These are phyloP conservation scores for Pythium aphanidermatum DNA, from an alignment of 352 stramenopile species.

Conservation along the genomic window DNA sequence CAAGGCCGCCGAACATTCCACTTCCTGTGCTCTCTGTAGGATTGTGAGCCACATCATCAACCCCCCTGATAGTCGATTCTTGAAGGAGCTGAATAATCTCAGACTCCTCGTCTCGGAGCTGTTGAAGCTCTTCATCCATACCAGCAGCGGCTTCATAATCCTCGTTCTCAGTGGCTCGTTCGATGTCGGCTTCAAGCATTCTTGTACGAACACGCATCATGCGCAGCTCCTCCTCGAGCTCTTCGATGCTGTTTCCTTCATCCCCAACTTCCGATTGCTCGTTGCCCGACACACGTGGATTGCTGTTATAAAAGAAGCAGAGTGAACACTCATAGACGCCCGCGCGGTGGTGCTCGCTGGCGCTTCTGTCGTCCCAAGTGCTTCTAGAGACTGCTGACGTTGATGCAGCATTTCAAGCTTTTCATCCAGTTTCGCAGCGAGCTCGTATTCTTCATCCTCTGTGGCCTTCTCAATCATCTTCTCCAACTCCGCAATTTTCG, in stretches of 20 bases:
- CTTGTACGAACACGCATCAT: constrained; percentile 38
- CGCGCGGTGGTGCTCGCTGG: no score
- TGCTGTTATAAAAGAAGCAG: no score
- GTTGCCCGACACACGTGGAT: constrained; percentile 15
- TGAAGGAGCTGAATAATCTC: constrained; percentile 30
- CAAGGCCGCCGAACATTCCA: constrained; percentile 13
- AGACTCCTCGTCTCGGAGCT: constrained; percentile 44
- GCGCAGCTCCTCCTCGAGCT: constrained; percentile 31
- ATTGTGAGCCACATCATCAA: no score
- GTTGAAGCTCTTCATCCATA: constrained; percentile 60
- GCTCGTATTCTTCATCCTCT: constrained; percentile 77
- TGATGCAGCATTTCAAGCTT: constrained; percentile 58
- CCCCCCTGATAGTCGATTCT: background rate
- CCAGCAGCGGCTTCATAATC: constrained; percentile 54
- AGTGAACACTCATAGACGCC: no score
- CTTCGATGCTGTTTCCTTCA: constrained; percentile 14
- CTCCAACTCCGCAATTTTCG: constrained; percentile 58
- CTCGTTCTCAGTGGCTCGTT: constrained; percentile 59
- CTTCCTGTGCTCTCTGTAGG: background rate
- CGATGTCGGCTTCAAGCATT: constrained; percentile 60
- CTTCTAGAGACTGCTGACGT: constrained; percentile 36
- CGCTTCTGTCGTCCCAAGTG: constrained; percentile 14
- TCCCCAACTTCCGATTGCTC: constrained; percentile 27
- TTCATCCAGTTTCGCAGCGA: constrained; percentile 69
- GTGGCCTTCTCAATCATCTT: constrained; percentile 65